Base-by-base conservation (phyloP, 202 grass and related monocot species). In the Schoenoplectus tabernaemontani region DNA sequence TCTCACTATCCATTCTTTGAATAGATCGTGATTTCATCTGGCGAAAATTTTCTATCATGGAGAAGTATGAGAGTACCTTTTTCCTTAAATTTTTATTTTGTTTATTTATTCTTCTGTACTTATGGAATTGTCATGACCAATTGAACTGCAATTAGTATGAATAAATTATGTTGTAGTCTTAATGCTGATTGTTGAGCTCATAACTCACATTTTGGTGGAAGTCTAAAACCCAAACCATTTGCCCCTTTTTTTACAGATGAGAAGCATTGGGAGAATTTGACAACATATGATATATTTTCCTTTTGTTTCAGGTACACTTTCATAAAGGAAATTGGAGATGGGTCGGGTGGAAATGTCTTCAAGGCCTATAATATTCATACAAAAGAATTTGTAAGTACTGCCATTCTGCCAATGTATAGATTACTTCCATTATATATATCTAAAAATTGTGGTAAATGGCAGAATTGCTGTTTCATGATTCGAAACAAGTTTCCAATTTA, bases 261-360 rank as follows among this genome's bases (percentile, higher is more conserved):
- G 10, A 72, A 74, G 15, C 9, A 74, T 33, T 53, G 51, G 69
- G 43, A 34, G 15, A 26, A 74, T 33, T n/a, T 74, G 46, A 30
- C 46, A 74, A 74, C 53, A 16, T 32, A 28, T 33, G 15, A 53
- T 50, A 73, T 73, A 47, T 32, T 72, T 50, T 74, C 6, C 34
- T 33, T 53, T 19, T 15, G 13, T 87, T 62, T 58, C 76, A 97
- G 93, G 87, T 97, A 97, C 77, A 92, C 71, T 82, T 3, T 97
- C 22, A 72, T 91, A 79, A 78, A 88, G 81, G 90, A 97, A 86
- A 93, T 97, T 81, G 93, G 93, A 53, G 93, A 97, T 83, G 93
- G 93, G 59, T 93, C 93, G 1, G 92, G 93, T 81, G 93, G 93
- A 86, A 88, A 86, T 83, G 93, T 97, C 80, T 97, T 88, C 71